Base-by-base conservation (phyloP, 331 rosid genomes). In the Acacia concinna region DNA sequence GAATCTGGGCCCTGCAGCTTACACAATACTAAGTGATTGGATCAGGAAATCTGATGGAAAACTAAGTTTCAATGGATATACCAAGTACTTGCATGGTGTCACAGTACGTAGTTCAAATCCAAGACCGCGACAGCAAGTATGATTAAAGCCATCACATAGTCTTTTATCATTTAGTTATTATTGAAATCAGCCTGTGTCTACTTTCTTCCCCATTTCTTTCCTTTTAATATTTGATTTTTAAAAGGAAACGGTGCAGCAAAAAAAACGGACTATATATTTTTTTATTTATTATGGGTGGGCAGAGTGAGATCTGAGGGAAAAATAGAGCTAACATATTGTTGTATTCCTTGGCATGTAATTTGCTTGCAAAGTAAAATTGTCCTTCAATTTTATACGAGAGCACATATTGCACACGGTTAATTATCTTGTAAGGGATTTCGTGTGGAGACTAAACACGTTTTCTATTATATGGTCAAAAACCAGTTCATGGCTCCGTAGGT, bases 51-150 rank as follows among this genome's bases (percentile, higher is more conserved):
- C 94, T 1, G 99, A 95, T 47, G 88, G 96, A 71, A 95, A 95
- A 85, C 97, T 95, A 72, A 89, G 96, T 86, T 83, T 86, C 78
- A 87, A 85, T 32, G 99, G 99, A 83, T 93, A 84, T 57, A 89
- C 97, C 66, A 95, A 89, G 88, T 93, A 88, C 84, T 89, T 95
- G 85, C 99, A 95, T 59, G 99, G 99, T 46, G 89, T 95, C 75
- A 95, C 96, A 21, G 23, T 92, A 62, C 97, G 98, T 11, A 86
- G 81, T 82, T 81, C 98, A 38, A 91, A 84, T 79, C 83, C 97
- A 57, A 91, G 98, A 92, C 92, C 81, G 49, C 84, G 88, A 73
- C 88, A 79, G 81, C 83, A 79, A 77, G 81, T 77, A 74, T 74
- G 74, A 82, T 21, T 11, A 46, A 46, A 85, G 82, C 59, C 67